These are phyloP conservation scores for Fusarium concolor DNA, from an alignment of 2,329 filamentous ascomycete species.

Conservation along the genomic window DNA sequence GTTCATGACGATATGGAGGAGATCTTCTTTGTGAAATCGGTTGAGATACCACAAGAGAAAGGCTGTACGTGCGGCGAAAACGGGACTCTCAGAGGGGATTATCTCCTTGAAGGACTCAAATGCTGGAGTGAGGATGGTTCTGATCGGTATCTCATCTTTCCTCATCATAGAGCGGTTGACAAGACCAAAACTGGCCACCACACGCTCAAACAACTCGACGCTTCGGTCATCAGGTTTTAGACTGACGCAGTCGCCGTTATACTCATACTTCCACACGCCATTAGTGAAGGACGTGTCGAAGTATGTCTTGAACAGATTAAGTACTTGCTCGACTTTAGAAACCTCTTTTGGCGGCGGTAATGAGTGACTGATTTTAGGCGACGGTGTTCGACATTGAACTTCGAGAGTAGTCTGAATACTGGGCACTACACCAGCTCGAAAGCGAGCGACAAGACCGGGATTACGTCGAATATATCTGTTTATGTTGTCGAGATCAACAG, in stretches of 20 bases:
- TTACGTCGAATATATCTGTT: conserved; percentile 56
- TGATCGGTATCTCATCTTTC: conserved; percentile 49
- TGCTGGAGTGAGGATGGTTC: conserved; percentile 48
- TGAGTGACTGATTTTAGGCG: conserved; percentile 36
- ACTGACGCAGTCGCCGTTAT: conserved; percentile 47
- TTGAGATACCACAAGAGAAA: conserved; percentile 53
- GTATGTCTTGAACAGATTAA: conserved; percentile 48
- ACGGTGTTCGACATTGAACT: conserved; percentile 50
- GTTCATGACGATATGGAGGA: conserved; percentile 49
- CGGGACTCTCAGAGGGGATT: conserved; percentile 49
- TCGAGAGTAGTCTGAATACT: conserved; percentile 49
- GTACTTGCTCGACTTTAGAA: conserved; percentile 43
- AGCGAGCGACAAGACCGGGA: conserved; percentile 50
- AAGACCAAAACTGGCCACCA: conserved; percentile 50
- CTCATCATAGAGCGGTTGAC: conserved; percentile 51
- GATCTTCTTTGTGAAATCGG: conserved; percentile 49
- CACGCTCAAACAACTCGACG: conserved; percentile 52
- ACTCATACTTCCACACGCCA: conserved; percentile 48
- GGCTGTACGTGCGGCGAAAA: conserved; percentile 50
- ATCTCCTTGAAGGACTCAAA: conserved; percentile 53
- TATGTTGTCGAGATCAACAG: conserved; percentile 55
- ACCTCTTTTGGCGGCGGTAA: conserved; percentile 41
- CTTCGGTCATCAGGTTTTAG: conserved; percentile 45
- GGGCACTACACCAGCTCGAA: conserved; percentile 48
- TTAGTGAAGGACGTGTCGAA: conserved; percentile 47